Conservation (phyloP, 78 protist species). For the Dictyostelium citrinum region DNA sequence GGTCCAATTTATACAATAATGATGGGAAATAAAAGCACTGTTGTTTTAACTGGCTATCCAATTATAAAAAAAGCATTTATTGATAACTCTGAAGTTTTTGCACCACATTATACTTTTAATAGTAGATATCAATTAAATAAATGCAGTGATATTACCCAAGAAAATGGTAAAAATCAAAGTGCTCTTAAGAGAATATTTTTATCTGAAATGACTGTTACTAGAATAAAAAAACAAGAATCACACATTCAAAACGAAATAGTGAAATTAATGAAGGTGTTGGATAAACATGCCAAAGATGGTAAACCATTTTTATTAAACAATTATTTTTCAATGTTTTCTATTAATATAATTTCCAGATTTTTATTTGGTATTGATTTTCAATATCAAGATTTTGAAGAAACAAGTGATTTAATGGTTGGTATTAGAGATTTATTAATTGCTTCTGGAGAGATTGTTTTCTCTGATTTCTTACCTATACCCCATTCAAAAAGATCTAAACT, state of each 20-base stretch:
- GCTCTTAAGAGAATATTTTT: neutral
- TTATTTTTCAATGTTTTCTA: neutral
- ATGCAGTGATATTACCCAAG: neutral
- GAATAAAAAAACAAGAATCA: neutral
- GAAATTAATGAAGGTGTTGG: neutral
- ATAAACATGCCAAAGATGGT: neutral
- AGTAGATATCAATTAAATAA: neutral
- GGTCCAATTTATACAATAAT: neutral
- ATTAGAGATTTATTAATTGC: too few relatives aligned
- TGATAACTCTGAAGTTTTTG: neutral
- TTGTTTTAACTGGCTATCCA: slow-evolving; percentile 13
- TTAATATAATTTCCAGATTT: neutral
- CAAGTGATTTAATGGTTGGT: too few relatives aligned
- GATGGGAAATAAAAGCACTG: neutral
- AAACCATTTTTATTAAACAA: neutral
- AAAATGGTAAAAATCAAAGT: neutral
- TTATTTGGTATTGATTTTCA: neutral
- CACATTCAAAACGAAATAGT: neutral
- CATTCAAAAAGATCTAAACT: neutral
- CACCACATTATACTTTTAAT: neutral
- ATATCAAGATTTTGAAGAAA: neutral
- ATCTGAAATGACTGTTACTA: neutral
- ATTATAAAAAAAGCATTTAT: slow-evolving; percentile 15
- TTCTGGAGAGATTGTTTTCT: too few relatives aligned
- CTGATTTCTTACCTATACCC: too few relatives aligned